Percentiles rank a stretch among this genome's conserved stretches.
These are phyloP conservation scores for Syncephalastrum racemosum DNA, from an alignment of 371 early-diverging fungal species.

Conservation along the genomic window DNA sequence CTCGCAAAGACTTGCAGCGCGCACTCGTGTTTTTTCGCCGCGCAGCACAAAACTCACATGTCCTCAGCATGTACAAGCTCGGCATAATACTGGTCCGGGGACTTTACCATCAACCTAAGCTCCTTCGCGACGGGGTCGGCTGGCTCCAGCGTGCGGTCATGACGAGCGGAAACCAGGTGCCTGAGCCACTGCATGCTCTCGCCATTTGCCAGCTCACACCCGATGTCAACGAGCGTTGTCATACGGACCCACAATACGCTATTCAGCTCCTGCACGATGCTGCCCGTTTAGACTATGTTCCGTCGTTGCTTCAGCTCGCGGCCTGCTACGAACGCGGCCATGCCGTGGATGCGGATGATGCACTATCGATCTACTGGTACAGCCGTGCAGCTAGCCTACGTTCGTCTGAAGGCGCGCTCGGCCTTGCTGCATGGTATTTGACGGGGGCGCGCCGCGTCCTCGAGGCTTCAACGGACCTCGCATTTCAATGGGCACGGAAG, in stretches of 20 bases:
- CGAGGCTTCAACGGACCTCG: conserved; percentile 74
- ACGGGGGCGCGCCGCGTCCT: conserved; percentile 75
- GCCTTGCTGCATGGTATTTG: conserved; percentile 86
- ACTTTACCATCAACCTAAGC: conserved; percentile 60
- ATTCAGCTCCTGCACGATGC: conserved; percentile 86
- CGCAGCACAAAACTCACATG: conserved; percentile 88
- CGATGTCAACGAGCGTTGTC: conserved; percentile 64
- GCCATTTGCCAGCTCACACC: conserved; percentile 63
- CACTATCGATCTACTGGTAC: conserved; percentile 92
- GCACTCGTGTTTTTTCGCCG: conserved; percentile 92
- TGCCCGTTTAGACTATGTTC: conserved; percentile 87
- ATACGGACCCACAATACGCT: conserved; percentile 81
- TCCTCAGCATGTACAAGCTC: conserved; percentile 94
- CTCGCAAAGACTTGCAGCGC: conserved; percentile 75
- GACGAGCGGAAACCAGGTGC: conserved; percentile 48
- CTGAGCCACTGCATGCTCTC: conserved; percentile 91
- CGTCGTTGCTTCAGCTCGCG: conserved; percentile 89
- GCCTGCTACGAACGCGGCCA: conserved; percentile 91
- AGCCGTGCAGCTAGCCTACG: conserved; percentile 83
- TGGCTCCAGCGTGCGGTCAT: conserved; percentile 87
- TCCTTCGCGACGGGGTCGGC: conserved; percentile 87
- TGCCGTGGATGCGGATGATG: conserved; percentile 77
- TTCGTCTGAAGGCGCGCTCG: conserved; percentile 78
- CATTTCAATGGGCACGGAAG: conserved; percentile 85
- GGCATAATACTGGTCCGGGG: conserved; percentile 88